Base-by-base conservation (phyloP, 2,329 filamentous ascomycete species). In the Plectosphaerella cucumerina region DNA sequence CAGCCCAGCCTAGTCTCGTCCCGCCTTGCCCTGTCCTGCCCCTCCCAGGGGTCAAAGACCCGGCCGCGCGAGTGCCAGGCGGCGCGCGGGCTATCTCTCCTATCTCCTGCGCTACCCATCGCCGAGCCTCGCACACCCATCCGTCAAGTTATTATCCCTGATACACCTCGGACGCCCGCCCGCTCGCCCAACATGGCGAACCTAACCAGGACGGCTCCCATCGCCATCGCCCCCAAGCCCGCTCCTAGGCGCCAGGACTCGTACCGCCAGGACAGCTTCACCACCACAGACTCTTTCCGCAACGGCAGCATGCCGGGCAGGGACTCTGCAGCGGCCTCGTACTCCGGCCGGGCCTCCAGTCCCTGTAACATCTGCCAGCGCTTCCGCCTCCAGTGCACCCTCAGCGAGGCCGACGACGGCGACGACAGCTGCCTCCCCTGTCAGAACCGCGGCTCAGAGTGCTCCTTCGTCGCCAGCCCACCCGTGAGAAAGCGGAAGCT, bases 401-500 rank as follows among this genome's bases (percentile, higher is more conserved):
- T 89, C 65, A 73, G 71, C 58, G 86, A 90, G 64, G 73, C 71
- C 58, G 86, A 90, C 64, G 88, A 93, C 65, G 86, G 86, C 57
- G 83, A 88, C 60, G 77, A 77, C 37, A 75, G 79, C 58, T 94
- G 90, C 69, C 80, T 90, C 56, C 77, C 89, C 56, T 95, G 90
- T 70, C 86, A 89, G 65, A 84, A 86, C 65, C 85, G 86, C 69
- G 86, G 85, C 61, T 82, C 89, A 64, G 85, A 90, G 59, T 94
- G 89, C 70, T 92, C 89, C 42, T 84, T 92, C 65, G 77, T 85
- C 47, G 84, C 86, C 58, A 90, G 87, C 66, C 89, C 89, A 21
- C 84, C 85, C 63, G 85, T 87, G 51, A 82, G 89, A 60, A 94
- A 94, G 75, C 81, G 90, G 65, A 93, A 92, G 74, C 72, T 89